Evolutionary conservation across 2,329 filamentous ascomycete species (phyloP).

Genomic region (Fusarium sambucinum): DNA sequence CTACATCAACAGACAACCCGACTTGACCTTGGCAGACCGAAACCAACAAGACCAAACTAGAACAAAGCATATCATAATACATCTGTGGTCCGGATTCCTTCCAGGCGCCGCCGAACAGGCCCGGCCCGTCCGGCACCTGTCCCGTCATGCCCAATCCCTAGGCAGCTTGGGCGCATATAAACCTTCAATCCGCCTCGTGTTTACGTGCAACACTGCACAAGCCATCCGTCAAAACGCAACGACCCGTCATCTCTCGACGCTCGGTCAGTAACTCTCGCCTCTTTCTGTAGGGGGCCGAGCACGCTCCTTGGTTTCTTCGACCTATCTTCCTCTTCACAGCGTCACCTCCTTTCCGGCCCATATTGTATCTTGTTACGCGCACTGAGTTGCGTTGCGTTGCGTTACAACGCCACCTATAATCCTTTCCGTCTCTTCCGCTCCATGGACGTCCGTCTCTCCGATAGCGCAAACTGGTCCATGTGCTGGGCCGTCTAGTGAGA

Average conservation of each 20-base stretch:
- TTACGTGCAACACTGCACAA: constrained; percentile 19
- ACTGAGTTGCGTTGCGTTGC: constrained; percentile 9
- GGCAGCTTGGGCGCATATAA: constrained; percentile 32
- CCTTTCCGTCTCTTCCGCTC: constrained; percentile 1
- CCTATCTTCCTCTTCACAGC: constrained; percentile 5
- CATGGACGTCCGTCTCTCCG: not conserved
- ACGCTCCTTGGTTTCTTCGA: constrained; percentile 5
- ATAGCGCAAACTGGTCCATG: constrained; percentile 9
- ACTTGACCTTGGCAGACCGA: not conserved
- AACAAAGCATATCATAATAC: not conserved
- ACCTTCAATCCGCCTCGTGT: constrained; percentile 32
- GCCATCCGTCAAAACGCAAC: constrained; percentile 34
- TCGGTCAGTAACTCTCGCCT: constrained; percentile 40
- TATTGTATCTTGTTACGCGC: not conserved
- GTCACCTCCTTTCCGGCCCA: constrained; percentile 6
- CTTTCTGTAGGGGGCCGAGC: constrained; percentile 34
- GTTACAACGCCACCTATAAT: constrained; percentile 7
- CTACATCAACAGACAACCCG: not conserved
- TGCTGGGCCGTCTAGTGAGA: constrained; percentile 9
- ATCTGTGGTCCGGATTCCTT: not conserved
- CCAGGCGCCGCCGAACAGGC: constrained; percentile 30
- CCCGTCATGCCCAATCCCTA: constrained; percentile 17
- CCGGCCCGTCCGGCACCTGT: constrained; percentile 36
- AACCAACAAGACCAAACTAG: not conserved
- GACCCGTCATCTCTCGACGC: constrained; percentile 25